A percentile compares a stretch with the other conserved stretches of the same genome.
phyloP scores from a whole-genome alignment of 306 rosid species.

The Quercus robur region DNA sequence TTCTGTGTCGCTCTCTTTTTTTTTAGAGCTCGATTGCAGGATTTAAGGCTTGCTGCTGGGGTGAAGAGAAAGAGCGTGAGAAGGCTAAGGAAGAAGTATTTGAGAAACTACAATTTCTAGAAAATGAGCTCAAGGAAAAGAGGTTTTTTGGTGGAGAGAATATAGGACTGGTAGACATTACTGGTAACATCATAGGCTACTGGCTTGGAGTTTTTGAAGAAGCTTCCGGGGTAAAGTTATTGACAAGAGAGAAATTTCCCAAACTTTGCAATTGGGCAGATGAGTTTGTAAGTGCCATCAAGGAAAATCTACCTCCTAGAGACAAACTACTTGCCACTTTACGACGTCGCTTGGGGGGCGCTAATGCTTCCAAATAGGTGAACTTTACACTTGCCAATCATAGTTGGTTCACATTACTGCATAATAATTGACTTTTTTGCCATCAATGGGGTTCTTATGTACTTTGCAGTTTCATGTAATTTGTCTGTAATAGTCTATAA shows the following conservation, averaged over 20 bases:
- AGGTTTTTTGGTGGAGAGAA: slow-evolving; percentile 60
- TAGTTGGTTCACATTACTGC: not conserved
- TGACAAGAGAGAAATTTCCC: slow-evolving; percentile 40
- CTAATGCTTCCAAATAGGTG: slow-evolving; percentile 2
- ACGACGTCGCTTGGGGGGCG: not conserved
- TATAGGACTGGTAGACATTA: slow-evolving; percentile 50
- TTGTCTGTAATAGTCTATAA: no score
- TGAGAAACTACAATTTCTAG: slow-evolving; percentile 33
- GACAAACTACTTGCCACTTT: slow-evolving; percentile 25
- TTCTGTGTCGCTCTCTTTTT: not conserved
- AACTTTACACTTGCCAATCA: not conserved
- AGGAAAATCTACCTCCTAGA: slow-evolving; percentile 40
- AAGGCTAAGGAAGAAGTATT: slow-evolving; percentile 31
- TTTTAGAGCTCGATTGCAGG: slow-evolving; percentile 22
- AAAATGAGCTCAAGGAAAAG: slow-evolving; percentile 50
- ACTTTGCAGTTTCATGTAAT: not conserved
- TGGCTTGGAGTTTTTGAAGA: slow-evolving; percentile 52
- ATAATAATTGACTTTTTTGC: not conserved
- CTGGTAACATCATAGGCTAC: slow-evolving; percentile 29
- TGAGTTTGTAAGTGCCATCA: slow-evolving; percentile 24
- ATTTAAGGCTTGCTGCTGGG: slow-evolving; percentile 18
- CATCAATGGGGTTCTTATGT: not conserved
- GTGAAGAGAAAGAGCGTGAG: slow-evolving; percentile 28
- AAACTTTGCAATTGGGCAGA: slow-evolving; percentile 41
- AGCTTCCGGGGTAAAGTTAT: slow-evolving; percentile 24